phyloP scores from a whole-genome alignment of 805 yeast species.

The Hanseniaspora mollemarum region DNA sequence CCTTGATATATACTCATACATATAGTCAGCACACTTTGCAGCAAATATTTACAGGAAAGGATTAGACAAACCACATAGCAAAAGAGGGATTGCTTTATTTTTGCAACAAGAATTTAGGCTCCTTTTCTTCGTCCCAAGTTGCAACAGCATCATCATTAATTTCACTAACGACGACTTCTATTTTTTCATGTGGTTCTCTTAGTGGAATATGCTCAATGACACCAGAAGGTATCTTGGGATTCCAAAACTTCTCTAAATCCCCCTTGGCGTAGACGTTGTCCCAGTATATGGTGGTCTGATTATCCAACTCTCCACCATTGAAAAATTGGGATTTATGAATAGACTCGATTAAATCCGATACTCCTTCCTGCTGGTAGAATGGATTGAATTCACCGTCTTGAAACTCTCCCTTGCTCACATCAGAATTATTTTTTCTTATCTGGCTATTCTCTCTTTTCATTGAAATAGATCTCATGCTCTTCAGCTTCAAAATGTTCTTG shows the following conservation, averaged over 20 bases:
- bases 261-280: slow-evolving; percentile 84
- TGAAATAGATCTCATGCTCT: slow-evolving; percentile 59
- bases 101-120: slow-evolving; percentile 4
- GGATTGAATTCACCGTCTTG: slow-evolving; percentile 81
- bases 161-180: slow-evolving; percentile 54
- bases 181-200: slow-evolving; percentile 44
- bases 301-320: slow-evolving; percentile 53
- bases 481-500: slow-evolving; percentile 60
- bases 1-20: no score
- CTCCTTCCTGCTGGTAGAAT: slow-evolving; percentile 79
- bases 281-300: slow-evolving; percentile 46
- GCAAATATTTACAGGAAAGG: not conserved
- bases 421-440: slow-evolving; percentile 51
- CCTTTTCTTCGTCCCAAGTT: slow-evolving; percentile 6
- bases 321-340: slow-evolving; percentile 19
- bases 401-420: slow-evolving; percentile 61
- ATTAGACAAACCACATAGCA: no score
- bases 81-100: no score
- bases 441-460: slow-evolving; percentile 48
- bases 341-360: slow-evolving; percentile 53
- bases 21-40: no score
- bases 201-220: slow-evolving; percentile 7
- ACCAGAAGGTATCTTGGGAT: slow-evolving; percentile 30
- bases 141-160: slow-evolving; percentile 31
- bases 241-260: slow-evolving; percentile 57